Percentiles rank a stretch among this genome's conserved stretches.
Evolutionary conservation across 2,329 filamentous ascomycete genomes (phyloP).

Genomic region (Bretziella fagacearum): DNA sequence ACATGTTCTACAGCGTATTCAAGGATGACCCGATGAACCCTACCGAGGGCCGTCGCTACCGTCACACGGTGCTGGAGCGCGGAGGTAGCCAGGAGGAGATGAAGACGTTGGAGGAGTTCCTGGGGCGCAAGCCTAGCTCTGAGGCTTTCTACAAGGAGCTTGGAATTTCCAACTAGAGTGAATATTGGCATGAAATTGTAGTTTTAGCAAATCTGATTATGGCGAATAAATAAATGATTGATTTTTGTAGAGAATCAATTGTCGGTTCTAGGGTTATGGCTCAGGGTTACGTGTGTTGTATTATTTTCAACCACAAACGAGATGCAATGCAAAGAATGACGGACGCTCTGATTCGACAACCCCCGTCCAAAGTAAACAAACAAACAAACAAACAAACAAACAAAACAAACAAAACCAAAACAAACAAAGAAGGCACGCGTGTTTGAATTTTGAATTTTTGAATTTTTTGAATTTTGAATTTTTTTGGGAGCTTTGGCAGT

Average conservation of each 20-base stretch:
- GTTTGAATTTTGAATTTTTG: too few species aligned
- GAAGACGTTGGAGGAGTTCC: conserved; percentile 59
- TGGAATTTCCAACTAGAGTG: conserved; percentile 25
- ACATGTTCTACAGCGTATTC: conserved; percentile 76
- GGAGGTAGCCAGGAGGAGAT: conserved; percentile 70
- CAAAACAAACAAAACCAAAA: too few species aligned
- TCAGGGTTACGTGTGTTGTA: too few species aligned
- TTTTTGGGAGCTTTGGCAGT: too few species aligned
- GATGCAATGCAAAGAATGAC: background rate
- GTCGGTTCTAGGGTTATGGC: background rate
- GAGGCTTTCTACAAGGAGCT: conserved; percentile 70
- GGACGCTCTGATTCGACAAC: background rate
- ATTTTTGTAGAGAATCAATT: background rate
- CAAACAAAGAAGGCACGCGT: too few species aligned
- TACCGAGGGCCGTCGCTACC: conserved; percentile 55
- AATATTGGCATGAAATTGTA: background rate
- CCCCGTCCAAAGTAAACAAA: conserved; percentile 4
- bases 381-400: too few species aligned
- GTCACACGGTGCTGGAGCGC: conserved; percentile 60
- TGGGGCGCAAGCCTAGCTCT: conserved; percentile 57
- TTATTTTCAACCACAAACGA: too few species aligned
- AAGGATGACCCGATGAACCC: conserved; percentile 62
- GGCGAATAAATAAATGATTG: background rate
- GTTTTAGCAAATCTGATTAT: background rate
- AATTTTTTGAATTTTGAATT: too few species aligned